Evolutionary conservation across 1,284 basidiomycete genomes (phyloP), one percentile per base, ranked within the genome.

Genomic region (Fereydounia khargensis): DNA sequence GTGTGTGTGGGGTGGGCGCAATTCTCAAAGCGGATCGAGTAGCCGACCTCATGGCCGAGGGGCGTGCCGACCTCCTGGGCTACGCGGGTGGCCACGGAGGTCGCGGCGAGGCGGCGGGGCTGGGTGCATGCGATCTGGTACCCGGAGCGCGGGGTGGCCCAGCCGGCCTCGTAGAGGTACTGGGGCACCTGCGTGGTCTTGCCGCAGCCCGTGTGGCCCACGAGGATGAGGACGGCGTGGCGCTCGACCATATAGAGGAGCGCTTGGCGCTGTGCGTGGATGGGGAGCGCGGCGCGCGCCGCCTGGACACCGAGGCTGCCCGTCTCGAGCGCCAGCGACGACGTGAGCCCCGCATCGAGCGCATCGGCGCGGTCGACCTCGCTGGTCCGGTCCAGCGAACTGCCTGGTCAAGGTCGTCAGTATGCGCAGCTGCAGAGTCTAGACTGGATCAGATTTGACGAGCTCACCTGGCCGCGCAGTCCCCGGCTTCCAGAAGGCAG

Each of bases 251-350:
- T 85, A 72, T 89, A 88, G 3, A 97, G 77, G 11, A 97, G 79
- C 53, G 85, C 84, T 32, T 87, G 80, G 40, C 90, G 82, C 74
- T 95, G 88, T 70, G 88, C 89, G 77, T 82, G 86, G 55, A 97
- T 94, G 0, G 92, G 91, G 27, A 97, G 79, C 68, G 82, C 88
- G 73, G 85, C 85, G 35, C 95, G 80, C 73, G 98, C 95, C 6
- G 98, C 94, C 70, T 92, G 88, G 36, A 99, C 95, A 59, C 87
- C 90, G 45, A 96, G 80, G 20, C 70, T 82, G 1, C 94, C 96
- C 61, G 94, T 88, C 78, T 18, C 16, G 9, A 18, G 9, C 3
- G 31, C 31, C 6, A 33, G 7, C 5, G 31, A 33, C 7, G 31
- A 33, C 3, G 41, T 33, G 19, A 49, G 36, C 16, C 18, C 38